Base-by-base conservation (phyloP, 2,329 filamentous ascomycete species). In the Cladosporium sp. region DNA sequence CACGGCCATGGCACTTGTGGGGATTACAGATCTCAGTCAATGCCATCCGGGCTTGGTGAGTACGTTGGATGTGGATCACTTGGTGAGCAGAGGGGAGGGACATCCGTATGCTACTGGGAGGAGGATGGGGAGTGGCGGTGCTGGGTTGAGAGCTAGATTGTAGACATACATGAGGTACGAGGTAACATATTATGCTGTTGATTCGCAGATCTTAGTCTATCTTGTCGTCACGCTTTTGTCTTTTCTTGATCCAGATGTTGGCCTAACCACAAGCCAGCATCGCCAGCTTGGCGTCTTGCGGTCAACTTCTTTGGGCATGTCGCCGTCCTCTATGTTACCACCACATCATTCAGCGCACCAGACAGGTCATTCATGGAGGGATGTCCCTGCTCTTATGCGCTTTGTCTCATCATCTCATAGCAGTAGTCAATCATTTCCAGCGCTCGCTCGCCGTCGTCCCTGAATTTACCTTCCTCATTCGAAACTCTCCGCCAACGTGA, bases 1-100 rank as follows among this genome's bases (percentile, higher is more conserved):
- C 62, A 86, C 82, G 1, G 84, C 84, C 1, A 88, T 88, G 85
- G 80, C 81, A 43, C 78, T 87, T 73, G 80, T 85, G 51, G 85
- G 85, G 1, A 77, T 87, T 36, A 86, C 82, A 1, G 78, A 81
- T 60, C 71, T 88, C 5, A 77, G 80, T 56, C 80, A 87, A 67
- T 76, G 85, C 15, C 81, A 85, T 64, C 81, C 84, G 0, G 83
- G 84, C 0, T 74, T 86, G 65, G 69, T 88, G 20, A 85, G 86
- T 60, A 75, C 72, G 15, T 57, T 68, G 43, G 79, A 80, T 63
- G 67, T 83, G 19, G 80, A 82, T 65, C 73, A 78, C 62, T 66
- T 82, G 30, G 78, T 83, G 42, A 74, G 75, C 5, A 61, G 60
- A 58, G 65, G 64, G 5, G 63, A 63, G 25, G 55, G 55, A 1